A percentile compares a stretch with the other conserved stretches of the same genome.
Conservation (phyloP, 2,329 filamentous ascomycete genomes). For the Raffaelea ambrosiae region DNA sequence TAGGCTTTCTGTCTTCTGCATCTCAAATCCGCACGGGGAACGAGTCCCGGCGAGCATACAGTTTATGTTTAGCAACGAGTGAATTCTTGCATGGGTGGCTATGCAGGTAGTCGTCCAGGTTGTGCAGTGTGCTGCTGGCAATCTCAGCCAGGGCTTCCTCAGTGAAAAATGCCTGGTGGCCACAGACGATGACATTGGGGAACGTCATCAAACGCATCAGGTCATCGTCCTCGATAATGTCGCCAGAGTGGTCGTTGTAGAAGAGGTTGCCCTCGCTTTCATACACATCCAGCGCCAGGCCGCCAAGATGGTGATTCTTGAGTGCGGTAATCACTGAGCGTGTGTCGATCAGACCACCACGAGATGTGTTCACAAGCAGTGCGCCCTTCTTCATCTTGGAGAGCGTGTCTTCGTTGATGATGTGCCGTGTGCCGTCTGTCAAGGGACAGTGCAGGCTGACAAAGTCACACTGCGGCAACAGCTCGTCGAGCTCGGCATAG, state of each 20-base stretch:
- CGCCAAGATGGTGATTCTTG: constrained; percentile 51
- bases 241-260: constrained; percentile 55
- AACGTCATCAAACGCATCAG: constrained; percentile 61
- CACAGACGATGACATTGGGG: constrained; percentile 57
- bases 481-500: constrained; percentile 43
- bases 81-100: constrained; percentile 26
- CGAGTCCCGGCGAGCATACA: constrained; percentile 14
- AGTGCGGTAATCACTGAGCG: constrained; percentile 50
- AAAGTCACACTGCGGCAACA: constrained; percentile 50
- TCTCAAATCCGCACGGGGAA: constrained; percentile 26
- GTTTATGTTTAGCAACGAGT: constrained; percentile 20
- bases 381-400: constrained; percentile 48
- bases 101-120: constrained; percentile 38
- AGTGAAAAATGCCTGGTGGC: constrained; percentile 64
- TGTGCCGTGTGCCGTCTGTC: constrained; percentile 47
- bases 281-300: constrained; percentile 60
- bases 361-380: constrained; percentile 59
- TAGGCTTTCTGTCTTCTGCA: background rate
- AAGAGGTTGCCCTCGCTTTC: constrained; percentile 57
- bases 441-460: constrained; percentile 60
- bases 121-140: constrained; percentile 48
- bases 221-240: constrained; percentile 59
- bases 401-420: constrained; percentile 49
- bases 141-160: constrained; percentile 57
- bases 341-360: constrained; percentile 56